A percentile compares a stretch with the other conserved stretches of the same genome.
phyloP scores from a whole-genome alignment of 129 eudicot species.

The Flaveria linearis region DNA sequence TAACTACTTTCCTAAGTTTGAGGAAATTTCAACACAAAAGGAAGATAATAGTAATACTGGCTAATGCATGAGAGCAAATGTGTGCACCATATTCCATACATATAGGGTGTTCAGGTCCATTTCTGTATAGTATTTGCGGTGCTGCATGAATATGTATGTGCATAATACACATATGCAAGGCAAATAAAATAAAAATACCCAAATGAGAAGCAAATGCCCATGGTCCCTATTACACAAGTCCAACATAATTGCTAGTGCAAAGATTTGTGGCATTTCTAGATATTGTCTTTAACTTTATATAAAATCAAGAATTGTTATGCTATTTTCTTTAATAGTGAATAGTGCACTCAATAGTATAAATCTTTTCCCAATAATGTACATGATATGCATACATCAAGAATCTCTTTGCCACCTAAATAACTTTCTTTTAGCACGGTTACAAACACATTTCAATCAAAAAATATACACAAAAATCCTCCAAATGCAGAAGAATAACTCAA shows the following conservation, averaged over 20 bases:
- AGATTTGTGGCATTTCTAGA: not conserved
- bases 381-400: not conserved
- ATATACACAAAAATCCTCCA: not conserved
- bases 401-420: not conserved
- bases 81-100: not conserved
- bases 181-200: constrained; percentile 1
- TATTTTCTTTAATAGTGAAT: not conserved
- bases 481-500: not conserved
- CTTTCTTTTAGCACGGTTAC: not conserved
- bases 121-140: not conserved
- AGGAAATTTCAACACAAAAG: not conserved
- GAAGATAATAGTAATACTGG: not conserved
- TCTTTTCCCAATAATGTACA: not conserved
- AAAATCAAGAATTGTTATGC: constrained; percentile 4
- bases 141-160: constrained; percentile 1
- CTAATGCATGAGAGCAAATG: not conserved
- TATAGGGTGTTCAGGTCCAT: not conserved
- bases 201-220: not conserved
- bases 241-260: not conserved
- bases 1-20: not conserved
- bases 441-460: not conserved
- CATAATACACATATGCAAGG: not conserved
- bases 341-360: not conserved
- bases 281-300: not conserved
- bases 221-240: constrained; percentile 4